phyloP scores from a whole-genome alignment of 495 filamentous ascomycete species.

The Daldinia vernicosa region DNA sequence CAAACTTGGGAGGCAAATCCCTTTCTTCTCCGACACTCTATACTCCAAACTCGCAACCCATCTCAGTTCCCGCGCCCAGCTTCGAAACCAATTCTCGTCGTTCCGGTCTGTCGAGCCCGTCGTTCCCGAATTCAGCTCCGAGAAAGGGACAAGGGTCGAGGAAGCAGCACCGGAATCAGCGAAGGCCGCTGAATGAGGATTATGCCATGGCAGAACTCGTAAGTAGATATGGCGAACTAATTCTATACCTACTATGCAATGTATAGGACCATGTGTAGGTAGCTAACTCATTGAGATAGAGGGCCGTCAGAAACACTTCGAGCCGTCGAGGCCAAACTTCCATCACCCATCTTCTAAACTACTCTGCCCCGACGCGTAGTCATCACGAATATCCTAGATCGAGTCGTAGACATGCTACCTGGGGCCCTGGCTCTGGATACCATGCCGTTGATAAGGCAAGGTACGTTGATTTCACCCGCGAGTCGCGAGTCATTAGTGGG shows the following conservation, averaged over 20 bases:
- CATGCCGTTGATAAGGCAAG: constrained; percentile 91
- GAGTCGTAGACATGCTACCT: constrained; percentile 73
- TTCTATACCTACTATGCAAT: constrained; percentile 3
- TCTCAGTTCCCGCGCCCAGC: constrained; percentile 45
- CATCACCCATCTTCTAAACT: constrained; percentile 96
- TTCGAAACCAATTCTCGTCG: constrained; percentile 67
- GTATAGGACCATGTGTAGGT: background rate
- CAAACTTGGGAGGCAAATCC: constrained; percentile 55
- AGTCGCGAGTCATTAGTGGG: background rate
- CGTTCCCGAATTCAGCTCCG: constrained; percentile 59
- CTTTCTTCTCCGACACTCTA: constrained; percentile 47
- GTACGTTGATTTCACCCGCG: constrained; percentile 49
- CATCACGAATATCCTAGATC: constrained; percentile 63
- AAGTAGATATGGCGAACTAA: constrained; percentile 41
- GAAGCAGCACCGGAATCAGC: constrained; percentile 74
- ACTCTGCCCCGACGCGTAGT: constrained; percentile 80
- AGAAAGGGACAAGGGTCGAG: constrained; percentile 78
- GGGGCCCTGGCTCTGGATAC: constrained; percentile 89
- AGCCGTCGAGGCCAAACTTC: constrained; percentile 93
- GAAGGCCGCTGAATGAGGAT: constrained; percentile 65
- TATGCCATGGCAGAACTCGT: constrained; percentile 84
- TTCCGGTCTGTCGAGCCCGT: constrained; percentile 67
- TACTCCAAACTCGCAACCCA: constrained; percentile 40
- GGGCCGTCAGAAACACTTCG: constrained; percentile 82
- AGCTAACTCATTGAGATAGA: constrained; percentile 39